phyloP scores from a whole-genome alignment of 140 eudicot genomes.

The Stevia rebaudiana region DNA sequence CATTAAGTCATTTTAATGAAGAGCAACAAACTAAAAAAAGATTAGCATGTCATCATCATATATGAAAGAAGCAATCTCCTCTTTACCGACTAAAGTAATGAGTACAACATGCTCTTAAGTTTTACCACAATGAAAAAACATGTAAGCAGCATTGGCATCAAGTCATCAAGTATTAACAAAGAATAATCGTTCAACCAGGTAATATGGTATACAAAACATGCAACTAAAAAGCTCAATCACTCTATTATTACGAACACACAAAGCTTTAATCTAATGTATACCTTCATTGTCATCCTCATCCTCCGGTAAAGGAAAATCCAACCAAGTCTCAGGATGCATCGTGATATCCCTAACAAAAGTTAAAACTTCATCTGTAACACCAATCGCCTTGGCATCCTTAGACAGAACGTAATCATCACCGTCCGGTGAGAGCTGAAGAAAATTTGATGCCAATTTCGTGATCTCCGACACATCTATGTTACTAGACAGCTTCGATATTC shows the following conservation, averaged over 20 bases:
- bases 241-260: neutral
- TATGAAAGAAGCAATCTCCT: neutral
- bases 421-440: constrained; percentile 57
- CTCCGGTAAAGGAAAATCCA: constrained; percentile 86
- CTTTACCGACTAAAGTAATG: neutral
- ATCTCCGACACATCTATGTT: constrained; percentile 77
- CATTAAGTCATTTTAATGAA: neutral
- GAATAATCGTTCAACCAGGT: neutral
- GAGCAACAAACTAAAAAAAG: neutral
- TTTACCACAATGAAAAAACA: neutral
- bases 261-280: neutral
- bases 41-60: neutral
- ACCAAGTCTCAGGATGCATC: constrained; percentile 96
- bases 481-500: constrained; percentile 68
- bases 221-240: neutral
- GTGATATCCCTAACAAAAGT: constrained; percentile 70
- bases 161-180: constrained; percentile 9
- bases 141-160: neutral
- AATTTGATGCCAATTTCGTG: constrained; percentile 65
- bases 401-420: constrained; percentile 37
- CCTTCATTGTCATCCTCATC: constrained; percentile 42
- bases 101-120: neutral
- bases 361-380: constrained; percentile 79
- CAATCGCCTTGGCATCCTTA: constrained; percentile 40
- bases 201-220: neutral